Percentiles rank a stretch among this genome's conserved stretches.
Evolutionary conservation across 2,329 filamentous ascomycete species (phyloP).

Genomic region (Ophiocordyceps camponoti-saundersi): DNA sequence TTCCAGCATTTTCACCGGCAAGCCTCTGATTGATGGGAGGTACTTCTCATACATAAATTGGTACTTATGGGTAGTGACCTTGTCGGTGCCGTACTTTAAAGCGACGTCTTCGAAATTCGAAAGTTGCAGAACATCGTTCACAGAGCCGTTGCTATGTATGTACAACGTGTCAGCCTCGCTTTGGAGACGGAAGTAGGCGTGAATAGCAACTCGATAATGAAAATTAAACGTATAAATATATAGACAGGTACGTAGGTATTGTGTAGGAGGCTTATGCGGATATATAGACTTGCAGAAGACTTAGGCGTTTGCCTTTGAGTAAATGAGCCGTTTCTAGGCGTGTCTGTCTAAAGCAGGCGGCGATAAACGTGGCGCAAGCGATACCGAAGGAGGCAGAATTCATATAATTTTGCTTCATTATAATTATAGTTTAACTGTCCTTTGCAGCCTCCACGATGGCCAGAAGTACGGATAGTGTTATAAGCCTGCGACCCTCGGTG

Average conservation of each 20-base stretch:
- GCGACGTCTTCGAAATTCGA: conserved; percentile 10
- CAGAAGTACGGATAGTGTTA: no score
- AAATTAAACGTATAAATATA: no score
- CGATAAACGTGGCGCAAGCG: conserved; percentile 2
- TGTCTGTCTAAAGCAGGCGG: conserved; percentile 3
- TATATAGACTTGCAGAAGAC: conserved; percentile 1
- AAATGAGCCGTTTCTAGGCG: neutral
- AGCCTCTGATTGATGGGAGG: conserved; percentile 13
- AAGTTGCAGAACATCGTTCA: neutral
- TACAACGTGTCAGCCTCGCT: neutral
- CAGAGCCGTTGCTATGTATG: neutral
- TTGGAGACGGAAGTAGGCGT: neutral
- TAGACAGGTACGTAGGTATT: no score
- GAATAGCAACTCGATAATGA: neutral
- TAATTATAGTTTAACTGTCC: no score
- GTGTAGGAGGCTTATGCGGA: no score
- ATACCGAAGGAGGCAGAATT: conserved; percentile 1
- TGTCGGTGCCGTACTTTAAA: conserved; percentile 19
- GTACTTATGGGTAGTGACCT: conserved; percentile 20
- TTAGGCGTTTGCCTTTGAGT: conserved; percentile 1
- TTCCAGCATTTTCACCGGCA: conserved; percentile 20
- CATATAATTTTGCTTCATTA: conserved; percentile 2
- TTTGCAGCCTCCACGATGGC: no score
- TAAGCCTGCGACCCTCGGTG: no score
- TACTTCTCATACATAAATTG: conserved; percentile 23